Evolutionary conservation across 1,139 yeast species (phyloP), one percentile per base, ranked within the genome.

Genomic region (Saccharomyces pastorianus): DNA sequence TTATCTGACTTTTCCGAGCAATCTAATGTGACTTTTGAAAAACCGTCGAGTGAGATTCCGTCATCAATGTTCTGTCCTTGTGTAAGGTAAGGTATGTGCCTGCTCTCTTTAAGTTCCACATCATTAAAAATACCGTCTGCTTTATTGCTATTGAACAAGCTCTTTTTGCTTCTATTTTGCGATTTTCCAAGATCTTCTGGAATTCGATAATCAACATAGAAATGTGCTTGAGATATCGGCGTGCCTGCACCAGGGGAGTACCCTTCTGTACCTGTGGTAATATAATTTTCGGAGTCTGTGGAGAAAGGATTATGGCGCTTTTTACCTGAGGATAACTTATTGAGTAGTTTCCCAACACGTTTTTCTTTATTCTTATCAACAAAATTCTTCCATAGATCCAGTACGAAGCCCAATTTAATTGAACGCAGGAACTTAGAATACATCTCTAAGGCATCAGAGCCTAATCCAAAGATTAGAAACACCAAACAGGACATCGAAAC

Each of bases 401-500:
- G 62, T 4, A 71, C 41, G 9, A 61, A 63, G 9, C 72, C 75
- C 4, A 76, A 59, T 6, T 73, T 73, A 42, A 75, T 55, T 2
- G 56, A 51, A 32, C 71, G 65, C 8, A 76, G 53, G 27, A 69
- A 59, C 3, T 59, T 62, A 31, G 70, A 60, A 62, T 88, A 88
- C 83, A 85, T 79, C 6, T 67, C 66, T 23, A 83, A 62, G 1
- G 93, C 88, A 63, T 88, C 96, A 4, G 82, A 64, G 1, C 96
- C 96, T 46, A 88, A 66, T 0, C 96, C 96, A 68, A 89, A 87
- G 41, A 87, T 73, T 26, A 84, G 66, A 65, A 89, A 88, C 0
- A 87, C 81, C 26, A 83, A 61, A 55, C 80, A 73, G 0, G 93
- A 81, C 60, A 87, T 73, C 0, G 78, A 79, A 53, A 84, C 73